Evolutionary conservation across 805 yeast genomes (phyloP).

Genomic region (Scheffersomyces lignosus): DNA sequence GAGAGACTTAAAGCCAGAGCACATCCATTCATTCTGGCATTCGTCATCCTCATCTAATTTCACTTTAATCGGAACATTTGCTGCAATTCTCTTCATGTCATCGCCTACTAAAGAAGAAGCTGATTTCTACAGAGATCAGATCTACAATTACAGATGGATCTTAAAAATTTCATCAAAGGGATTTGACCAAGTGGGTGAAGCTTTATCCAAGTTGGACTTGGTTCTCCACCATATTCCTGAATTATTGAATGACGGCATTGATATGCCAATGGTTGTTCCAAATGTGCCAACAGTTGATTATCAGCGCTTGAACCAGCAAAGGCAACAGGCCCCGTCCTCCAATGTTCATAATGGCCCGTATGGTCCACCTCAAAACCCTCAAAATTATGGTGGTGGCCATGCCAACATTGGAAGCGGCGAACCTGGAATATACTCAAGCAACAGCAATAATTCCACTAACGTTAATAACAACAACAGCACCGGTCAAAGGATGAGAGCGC

Average conservation of each 20-base stretch:
- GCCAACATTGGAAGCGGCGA: conserved; percentile 6
- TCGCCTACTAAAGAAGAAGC: conserved; percentile 58
- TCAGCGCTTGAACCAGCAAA: background rate
- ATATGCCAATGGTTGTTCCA: conserved; percentile 38
- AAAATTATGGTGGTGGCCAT: background rate
- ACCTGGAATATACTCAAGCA: conserved; percentile 6
- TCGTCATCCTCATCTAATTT: conserved; percentile 76
- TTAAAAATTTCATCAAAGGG: conserved; percentile 73
- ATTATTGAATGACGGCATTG: conserved; percentile 41
- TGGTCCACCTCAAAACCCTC: conserved; percentile 3
- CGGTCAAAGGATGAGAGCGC: conserved; percentile 3
- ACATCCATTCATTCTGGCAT: conserved; percentile 88
- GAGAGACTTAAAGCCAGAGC: conserved; percentile 73
- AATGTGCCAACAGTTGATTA: conserved; percentile 28
- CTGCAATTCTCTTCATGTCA: conserved; percentile 74
- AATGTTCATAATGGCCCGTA: background rate
- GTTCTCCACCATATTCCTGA: conserved; percentile 78
- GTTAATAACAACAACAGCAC: conserved; percentile 2
- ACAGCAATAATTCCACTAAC: conserved; percentile 5
- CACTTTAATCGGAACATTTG: conserved; percentile 84
- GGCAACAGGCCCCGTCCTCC: conserved; percentile 2
- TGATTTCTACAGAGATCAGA: conserved; percentile 59
- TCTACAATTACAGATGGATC: conserved; percentile 75
- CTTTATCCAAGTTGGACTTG: conserved; percentile 69
- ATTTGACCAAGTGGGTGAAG: conserved; percentile 76